phyloP scores from a whole-genome alignment of 192 early-diverging fungal species.

The Podila epigama region DNA sequence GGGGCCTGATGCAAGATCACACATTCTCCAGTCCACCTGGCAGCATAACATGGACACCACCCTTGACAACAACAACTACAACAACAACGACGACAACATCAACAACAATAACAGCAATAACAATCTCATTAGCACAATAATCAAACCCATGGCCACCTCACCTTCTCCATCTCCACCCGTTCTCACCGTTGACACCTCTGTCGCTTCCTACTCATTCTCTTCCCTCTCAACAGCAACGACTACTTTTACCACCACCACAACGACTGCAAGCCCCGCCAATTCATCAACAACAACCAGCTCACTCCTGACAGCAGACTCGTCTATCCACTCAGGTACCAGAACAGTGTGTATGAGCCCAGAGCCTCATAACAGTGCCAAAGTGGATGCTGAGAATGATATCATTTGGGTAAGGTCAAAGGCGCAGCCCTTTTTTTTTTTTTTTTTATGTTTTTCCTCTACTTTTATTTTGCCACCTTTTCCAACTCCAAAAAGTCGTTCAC shows the following conservation, averaged over 20 bases:
- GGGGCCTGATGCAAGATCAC: background rate
- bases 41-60: background rate
- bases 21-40: background rate
- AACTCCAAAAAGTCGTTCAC: too few species aligned
- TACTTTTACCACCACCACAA: background rate
- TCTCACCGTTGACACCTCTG: background rate
- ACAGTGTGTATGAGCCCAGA: constrained; percentile 11
- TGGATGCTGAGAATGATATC: constrained; percentile 23
- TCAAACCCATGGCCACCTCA: background rate
- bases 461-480: too few species aligned
- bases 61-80: background rate
- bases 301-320: background rate
- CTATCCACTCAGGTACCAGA: constrained; percentile 12
- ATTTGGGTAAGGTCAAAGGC: constrained; percentile 13
- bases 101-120: background rate
- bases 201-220: background rate
- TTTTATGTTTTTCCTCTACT: too few species aligned
- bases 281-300: background rate
- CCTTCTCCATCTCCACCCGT: background rate
- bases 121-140: background rate
- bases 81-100: background rate
- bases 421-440: too few species aligned
- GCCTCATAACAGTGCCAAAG: background rate
- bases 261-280: background rate
- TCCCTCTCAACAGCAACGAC: background rate